Percentiles rank a stretch among this genome's conserved stretches.
Evolutionary conservation across 1,284 basidiomycete genomes (phyloP).

Genomic region (Sparassis latifolia): DNA sequence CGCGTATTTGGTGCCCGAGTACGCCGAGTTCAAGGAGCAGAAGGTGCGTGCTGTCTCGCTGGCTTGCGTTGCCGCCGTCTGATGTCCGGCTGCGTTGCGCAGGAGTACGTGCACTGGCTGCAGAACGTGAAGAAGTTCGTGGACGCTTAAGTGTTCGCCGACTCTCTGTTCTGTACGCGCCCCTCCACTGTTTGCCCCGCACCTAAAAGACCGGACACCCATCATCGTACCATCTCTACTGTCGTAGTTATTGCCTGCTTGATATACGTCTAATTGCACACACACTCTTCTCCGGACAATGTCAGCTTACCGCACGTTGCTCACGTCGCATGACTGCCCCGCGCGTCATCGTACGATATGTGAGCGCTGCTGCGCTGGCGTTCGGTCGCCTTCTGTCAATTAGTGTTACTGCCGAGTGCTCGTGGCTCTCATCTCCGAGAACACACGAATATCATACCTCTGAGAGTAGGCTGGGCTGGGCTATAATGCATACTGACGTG

Average conservation of each 20-base stretch:
- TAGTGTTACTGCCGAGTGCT: too few species aligned
- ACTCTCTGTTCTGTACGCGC: neutral
- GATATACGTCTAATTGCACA: neutral
- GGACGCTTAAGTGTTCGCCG: conserved; percentile 37
- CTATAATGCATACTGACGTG: too few species aligned
- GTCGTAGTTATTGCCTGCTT: neutral
- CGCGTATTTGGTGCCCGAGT: conserved; percentile 80
- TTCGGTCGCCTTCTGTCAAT: too few species aligned
- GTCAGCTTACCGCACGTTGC: neutral
- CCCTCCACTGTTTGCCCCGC: neutral
- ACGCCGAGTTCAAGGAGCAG: conserved; percentile 87
- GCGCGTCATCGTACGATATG: too few species aligned
- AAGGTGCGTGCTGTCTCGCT: conserved; percentile 28
- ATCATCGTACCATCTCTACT: neutral
- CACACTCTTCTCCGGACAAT: neutral
- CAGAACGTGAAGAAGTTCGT: conserved; percentile 81
- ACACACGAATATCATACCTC: too few species aligned
- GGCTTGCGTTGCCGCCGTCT: conserved; percentile 1
- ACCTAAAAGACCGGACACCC: neutral
- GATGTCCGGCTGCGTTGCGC: conserved; percentile 5
- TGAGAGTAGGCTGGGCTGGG: too few species aligned
- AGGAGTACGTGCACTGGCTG: conserved; percentile 94
- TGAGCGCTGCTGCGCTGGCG: too few species aligned
- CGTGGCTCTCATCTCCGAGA: too few species aligned
- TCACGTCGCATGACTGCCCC: neutral